Evolutionary conservation across 768 basidiomycete species (phyloP).

Genomic region (Mycena venus): DNA sequence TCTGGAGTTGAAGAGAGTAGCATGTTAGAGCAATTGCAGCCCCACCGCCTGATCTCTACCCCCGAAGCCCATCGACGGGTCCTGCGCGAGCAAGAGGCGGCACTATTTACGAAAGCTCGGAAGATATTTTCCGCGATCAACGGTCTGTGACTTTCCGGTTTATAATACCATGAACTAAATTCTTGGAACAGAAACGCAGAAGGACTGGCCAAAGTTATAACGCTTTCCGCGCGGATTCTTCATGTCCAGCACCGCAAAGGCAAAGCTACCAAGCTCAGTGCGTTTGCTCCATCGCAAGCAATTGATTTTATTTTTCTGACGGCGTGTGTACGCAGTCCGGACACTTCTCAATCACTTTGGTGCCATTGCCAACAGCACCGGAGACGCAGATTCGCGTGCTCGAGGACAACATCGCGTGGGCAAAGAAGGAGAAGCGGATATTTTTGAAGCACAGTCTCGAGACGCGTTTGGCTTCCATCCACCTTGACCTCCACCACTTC

Average conservation of each 20-base stretch:
- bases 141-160: conserved; percentile 66
- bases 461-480: conserved; percentile 84
- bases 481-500: conserved; percentile 83
- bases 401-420: conserved; percentile 93
- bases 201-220: conserved; percentile 89
- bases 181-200: conserved; percentile 76
- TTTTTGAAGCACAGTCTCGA: conserved; percentile 97
- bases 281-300: conserved; percentile 38
- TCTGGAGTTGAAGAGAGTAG: background rate
- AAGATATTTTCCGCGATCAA: conserved; percentile 87
- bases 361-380: conserved; percentile 79
- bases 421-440: conserved; percentile 90
- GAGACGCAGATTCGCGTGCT: conserved; percentile 88
- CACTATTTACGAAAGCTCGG: conserved; percentile 90
- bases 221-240: conserved; percentile 85
- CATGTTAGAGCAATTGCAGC: conserved; percentile 34
- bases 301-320: background rate
- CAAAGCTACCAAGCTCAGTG: conserved; percentile 96
- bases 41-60: conserved; percentile 41
- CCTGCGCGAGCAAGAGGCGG: conserved; percentile 86
- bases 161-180: background rate
- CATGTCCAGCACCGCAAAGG: conserved; percentile 96
- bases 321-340: conserved; percentile 74
- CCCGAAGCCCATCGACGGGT: conserved; percentile 64
- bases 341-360: conserved; percentile 94